These are phyloP conservation scores for Pterocarpus macrocarpus DNA, from an alignment of 306 rosid species.

Conservation along the genomic window DNA sequence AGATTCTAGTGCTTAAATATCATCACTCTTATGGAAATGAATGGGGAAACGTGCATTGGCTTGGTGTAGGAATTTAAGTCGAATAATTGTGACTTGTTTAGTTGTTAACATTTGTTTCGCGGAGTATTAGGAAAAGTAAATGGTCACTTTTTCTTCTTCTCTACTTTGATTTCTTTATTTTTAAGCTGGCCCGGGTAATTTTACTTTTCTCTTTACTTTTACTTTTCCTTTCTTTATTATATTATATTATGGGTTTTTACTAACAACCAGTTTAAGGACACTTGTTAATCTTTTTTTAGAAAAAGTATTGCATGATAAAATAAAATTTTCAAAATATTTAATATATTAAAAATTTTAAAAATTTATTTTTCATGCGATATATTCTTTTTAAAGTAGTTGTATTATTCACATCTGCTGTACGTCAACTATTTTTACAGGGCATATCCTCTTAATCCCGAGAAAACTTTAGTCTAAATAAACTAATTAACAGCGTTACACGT, in stretches of 20 bases:
- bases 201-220: slow-evolving; percentile 54
- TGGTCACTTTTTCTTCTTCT: slow-evolving; percentile 46
- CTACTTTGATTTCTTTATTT: background rate
- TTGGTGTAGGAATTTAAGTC: background rate
- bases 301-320: background rate
- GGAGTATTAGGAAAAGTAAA: slow-evolving; percentile 46
- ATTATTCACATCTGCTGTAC: slow-evolving; percentile 30
- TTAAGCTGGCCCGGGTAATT: slow-evolving; percentile 26
- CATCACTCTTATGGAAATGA: background rate
- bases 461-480: slow-evolving; percentile 35
- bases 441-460: slow-evolving; percentile 30
- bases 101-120: slow-evolving; percentile 48
- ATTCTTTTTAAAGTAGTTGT: background rate
- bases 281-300: background rate
- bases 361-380: background rate
- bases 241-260: background rate
- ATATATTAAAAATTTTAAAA: too few relatives aligned
- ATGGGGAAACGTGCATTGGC: background rate
- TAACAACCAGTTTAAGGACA: background rate
- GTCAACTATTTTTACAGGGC: slow-evolving; percentile 36
- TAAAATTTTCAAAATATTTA: too few relatives aligned
- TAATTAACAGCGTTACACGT: background rate
- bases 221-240: slow-evolving; percentile 44
- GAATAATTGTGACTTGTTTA: slow-evolving; percentile 12
- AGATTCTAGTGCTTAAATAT: background rate